These are phyloP conservation scores for Gossypium herbaceum DNA, from an alignment of 345 rosid species.

Conservation along the genomic window DNA sequence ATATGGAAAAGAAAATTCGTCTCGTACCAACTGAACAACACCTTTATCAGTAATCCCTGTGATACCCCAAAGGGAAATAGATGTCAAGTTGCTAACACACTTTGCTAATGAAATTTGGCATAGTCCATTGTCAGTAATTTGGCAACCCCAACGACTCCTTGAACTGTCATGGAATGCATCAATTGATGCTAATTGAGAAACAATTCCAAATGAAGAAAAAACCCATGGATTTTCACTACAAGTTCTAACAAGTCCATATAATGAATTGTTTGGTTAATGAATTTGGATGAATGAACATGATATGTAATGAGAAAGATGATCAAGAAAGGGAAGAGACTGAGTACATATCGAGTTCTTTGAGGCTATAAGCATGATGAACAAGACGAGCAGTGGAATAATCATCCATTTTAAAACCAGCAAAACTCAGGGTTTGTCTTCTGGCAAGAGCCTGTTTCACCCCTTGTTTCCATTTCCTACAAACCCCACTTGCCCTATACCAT, in stretches of 20 bases:
- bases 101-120: conserved; percentile 57
- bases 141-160: conserved; percentile 90
- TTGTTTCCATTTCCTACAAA: conserved; percentile 81
- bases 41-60: conserved; percentile 86
- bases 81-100: conserved; percentile 65
- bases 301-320: neutral
- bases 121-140: conserved; percentile 76
- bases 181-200: neutral
- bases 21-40: conserved; percentile 71
- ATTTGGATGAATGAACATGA: neutral
- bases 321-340: neutral
- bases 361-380: conserved; percentile 60
- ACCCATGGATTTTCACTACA: neutral
- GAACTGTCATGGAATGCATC: conserved; percentile 34
- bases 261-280: neutral
- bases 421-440: conserved; percentile 60
- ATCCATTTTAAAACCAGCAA: conserved; percentile 82
- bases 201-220: neutral
- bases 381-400: conserved; percentile 76
- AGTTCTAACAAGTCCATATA: neutral
- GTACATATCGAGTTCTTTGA: conserved; percentile 90
- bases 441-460: conserved; percentile 79
- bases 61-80: conserved; percentile 85
- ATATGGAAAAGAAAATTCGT: neutral
- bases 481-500: conserved; percentile 63